Percentiles rank a stretch among this genome's conserved stretches.
Conservation (phyloP, 345 rosid species). For the Turnera subulata region DNA sequence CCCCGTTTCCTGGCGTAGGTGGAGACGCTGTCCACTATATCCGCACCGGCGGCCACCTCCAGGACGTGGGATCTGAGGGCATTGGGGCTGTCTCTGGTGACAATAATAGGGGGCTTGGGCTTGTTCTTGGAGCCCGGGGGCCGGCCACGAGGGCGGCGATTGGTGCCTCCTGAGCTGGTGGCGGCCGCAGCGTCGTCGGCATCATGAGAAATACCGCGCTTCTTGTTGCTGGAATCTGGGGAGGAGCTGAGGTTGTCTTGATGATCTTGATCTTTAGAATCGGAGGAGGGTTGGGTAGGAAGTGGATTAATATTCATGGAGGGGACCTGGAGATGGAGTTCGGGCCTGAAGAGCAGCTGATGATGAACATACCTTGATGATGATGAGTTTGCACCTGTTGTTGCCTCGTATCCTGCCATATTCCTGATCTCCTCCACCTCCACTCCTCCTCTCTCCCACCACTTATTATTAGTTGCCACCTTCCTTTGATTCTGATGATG, state of each 20-base stretch:
- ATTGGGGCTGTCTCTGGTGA: slow-evolving; percentile 59
- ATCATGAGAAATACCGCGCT: background rate
- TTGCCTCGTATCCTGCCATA: slow-evolving; percentile 44
- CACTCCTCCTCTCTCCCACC: slow-evolving; percentile 46
- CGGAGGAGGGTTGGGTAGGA: slow-evolving; percentile 29
- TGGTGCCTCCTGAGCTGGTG: slow-evolving; percentile 7
- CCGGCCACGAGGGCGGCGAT: slow-evolving; percentile 74
- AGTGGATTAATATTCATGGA: slow-evolving; percentile 6
- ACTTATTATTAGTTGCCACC: slow-evolving; percentile 3
- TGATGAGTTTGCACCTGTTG: slow-evolving; percentile 25
- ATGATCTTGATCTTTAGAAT: slow-evolving; percentile 36
- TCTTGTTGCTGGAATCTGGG: slow-evolving; percentile 11
- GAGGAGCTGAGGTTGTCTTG: too few species aligned
- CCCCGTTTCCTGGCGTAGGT: background rate
- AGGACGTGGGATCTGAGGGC: background rate
- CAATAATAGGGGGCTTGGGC: slow-evolving; percentile 65
- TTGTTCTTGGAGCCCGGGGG: slow-evolving; percentile 81
- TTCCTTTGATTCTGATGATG: too few species aligned
- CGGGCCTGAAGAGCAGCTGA: slow-evolving; percentile 43
- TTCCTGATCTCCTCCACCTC: too few species aligned
- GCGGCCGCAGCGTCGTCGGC: background rate
- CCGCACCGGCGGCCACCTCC: background rate
- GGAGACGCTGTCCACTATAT: background rate
- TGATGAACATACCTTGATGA: slow-evolving; percentile 32
- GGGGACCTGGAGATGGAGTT: slow-evolving; percentile 41